phyloP scores from a whole-genome alignment of 306 rosid genomes.

The Cucumis melo region DNA sequence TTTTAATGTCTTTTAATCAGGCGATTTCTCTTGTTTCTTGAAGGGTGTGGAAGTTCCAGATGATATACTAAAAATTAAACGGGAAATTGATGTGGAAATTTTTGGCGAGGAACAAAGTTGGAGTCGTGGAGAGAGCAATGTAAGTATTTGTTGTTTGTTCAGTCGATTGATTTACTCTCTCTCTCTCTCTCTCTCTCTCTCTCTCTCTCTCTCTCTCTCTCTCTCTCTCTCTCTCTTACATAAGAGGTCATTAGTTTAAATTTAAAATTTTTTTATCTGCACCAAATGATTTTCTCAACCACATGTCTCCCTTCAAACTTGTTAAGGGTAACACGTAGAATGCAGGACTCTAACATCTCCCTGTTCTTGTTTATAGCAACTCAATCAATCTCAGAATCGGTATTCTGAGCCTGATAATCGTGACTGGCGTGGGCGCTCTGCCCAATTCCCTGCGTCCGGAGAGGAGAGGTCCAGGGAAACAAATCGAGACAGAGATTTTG shows the following conservation, averaged over 20 bases:
- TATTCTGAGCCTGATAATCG: conserved; percentile 81
- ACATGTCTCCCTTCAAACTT: neutral
- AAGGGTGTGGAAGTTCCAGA: conserved; percentile 55
- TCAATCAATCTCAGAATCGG: conserved; percentile 41
- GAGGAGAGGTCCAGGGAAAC: conserved; percentile 73
- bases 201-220: neutral
- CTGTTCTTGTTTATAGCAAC: conserved; percentile 29
- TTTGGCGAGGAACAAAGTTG: conserved; percentile 81
- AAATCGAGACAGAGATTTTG: conserved; percentile 48
- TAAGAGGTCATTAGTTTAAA: neutral
- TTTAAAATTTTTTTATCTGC: neutral
- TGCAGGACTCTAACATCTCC: neutral
- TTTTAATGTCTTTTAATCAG: neutral
- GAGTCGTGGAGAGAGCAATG: conserved; percentile 59
- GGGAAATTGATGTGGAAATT: conserved; percentile 63
- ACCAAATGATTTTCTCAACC: neutral
- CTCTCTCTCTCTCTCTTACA: neutral
- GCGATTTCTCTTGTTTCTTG: conserved; percentile 8
- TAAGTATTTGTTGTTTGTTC: conserved; percentile 25
- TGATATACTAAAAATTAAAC: conserved; percentile 54
- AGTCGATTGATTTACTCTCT: neutral
- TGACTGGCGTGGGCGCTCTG: conserved; percentile 91
- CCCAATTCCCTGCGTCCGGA: conserved; percentile 36
- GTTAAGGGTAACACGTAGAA: neutral
- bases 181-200: neutral